A percentile compares a stretch with the other conserved stretches of the same genome.
Evolutionary conservation across 1,284 basidiomycete genomes (phyloP).

Genomic region (Tremellales sp.): DNA sequence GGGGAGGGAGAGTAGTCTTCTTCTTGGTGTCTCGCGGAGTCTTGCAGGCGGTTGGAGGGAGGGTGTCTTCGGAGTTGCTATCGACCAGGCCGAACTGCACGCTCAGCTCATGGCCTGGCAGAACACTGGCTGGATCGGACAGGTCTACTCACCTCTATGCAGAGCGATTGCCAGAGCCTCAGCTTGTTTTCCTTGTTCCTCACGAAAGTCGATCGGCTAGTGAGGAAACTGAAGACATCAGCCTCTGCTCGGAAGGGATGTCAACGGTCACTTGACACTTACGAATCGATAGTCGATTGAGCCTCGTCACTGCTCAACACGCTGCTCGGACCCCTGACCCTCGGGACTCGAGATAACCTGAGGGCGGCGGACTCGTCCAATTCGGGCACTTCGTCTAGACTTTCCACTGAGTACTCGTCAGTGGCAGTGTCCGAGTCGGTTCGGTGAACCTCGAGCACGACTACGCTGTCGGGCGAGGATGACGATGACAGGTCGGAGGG

Average conservation of each 20-base stretch:
- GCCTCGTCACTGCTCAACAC: not conserved
- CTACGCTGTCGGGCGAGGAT: too few relatives aligned
- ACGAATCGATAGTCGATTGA: not conserved
- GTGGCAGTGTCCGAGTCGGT: too few relatives aligned
- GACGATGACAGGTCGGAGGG: too few relatives aligned
- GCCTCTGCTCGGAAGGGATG: not conserved
- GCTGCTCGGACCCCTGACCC: not conserved
- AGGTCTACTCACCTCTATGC: constrained; percentile 42
- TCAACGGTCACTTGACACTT: not conserved
- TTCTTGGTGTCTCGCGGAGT: not conserved
- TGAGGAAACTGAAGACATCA: constrained; percentile 26
- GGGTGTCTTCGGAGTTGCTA: not conserved
- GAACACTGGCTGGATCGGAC: not conserved
- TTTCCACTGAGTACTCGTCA: too few relatives aligned
- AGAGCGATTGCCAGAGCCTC: constrained; percentile 43
- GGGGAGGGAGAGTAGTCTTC: constrained; percentile 5
- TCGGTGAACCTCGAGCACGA: too few relatives aligned
- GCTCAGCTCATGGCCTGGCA: not conserved
- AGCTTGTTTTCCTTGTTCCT: constrained; percentile 34
- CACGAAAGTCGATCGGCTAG: constrained; percentile 20
- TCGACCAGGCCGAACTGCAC: constrained; percentile 10
- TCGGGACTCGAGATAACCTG: not conserved
- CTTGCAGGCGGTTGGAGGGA: not conserved
- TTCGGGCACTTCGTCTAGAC: too few relatives aligned
- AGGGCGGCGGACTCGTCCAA: too few relatives aligned